Base-by-base conservation (phyloP, 441 rosid genomes). In the Arabidopsis hybrid region DNA sequence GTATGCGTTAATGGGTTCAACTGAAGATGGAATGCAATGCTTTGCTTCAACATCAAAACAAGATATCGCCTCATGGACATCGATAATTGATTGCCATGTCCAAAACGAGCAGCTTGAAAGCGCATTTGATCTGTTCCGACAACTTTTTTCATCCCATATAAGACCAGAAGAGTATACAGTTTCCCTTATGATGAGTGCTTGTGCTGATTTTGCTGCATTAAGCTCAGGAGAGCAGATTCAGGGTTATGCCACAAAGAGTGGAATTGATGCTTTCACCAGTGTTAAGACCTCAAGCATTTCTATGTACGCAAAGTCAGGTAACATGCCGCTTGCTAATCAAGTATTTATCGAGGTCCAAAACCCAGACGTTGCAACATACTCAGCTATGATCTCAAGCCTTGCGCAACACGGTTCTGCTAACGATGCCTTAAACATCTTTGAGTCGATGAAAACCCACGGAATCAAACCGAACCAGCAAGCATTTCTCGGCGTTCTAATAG, bases 231-330 rank as follows among this genome's bases (percentile, higher is more conserved):
- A 78, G 77, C 84, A 83, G 74, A 50, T 85, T 72, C 89, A 85
- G 4, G 84, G 87, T 5, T 80, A 73, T 65, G 84, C 79, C 8
- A 56, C 72, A 32, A 85, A 82, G 79, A 79, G 73, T 71, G 87
- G 87, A 56, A 60, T 72, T 14, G 78, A 83, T 76, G 73, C 67
- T 57, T 82, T 80, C 69, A 74, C 67, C 10, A 64, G 75, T 34
- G 83, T 87, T 55, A 82, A 85, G 73, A 87, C 85, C 69, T 79
- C 86, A 17, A 81, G 64, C 76, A 71, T 87, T 57, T 82, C 79
- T 60, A 81, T 85, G 91, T 83, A 85, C 42, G 85, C 89, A 26
- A 85, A 85, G 77, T 82, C 85, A 45, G 91, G 89, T 40, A 75
- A 82, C 79, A 69, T 83, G 65, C 60, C 40, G 14, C 77, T 81